Evolutionary conservation across 2,329 filamentous ascomycete genomes (phyloP).

Genomic region (Aspergillus sp.): DNA sequence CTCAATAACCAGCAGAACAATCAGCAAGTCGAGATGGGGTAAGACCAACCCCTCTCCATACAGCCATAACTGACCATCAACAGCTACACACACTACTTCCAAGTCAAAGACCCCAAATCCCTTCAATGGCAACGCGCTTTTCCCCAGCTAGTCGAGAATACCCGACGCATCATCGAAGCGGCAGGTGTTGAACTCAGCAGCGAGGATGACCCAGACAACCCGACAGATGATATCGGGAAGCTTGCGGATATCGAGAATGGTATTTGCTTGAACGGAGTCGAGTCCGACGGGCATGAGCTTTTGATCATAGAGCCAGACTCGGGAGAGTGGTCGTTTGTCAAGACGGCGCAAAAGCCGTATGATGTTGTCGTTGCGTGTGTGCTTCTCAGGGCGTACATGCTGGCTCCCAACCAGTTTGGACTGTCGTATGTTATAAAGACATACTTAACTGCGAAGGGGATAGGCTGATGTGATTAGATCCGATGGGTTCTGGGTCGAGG

Average conservation of each 20-base stretch:
- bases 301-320: neutral
- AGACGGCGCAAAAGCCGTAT: slow-evolving; percentile 16
- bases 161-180: neutral
- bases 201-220: neutral
- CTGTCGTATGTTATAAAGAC: neutral
- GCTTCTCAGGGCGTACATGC: slow-evolving; percentile 14
- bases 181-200: neutral
- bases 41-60: too few relatives aligned
- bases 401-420: slow-evolving; percentile 11
- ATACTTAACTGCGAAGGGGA: neutral
- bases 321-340: slow-evolving; percentile 11
- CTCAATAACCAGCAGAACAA: too few relatives aligned
- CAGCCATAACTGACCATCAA: too few relatives aligned
- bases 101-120: slow-evolving; percentile 8
- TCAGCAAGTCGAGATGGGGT: too few relatives aligned
- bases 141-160: neutral
- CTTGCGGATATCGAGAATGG: neutral
- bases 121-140: slow-evolving; percentile 6
- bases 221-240: neutral
- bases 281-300: neutral
- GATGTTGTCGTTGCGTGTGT: slow-evolving; percentile 18
- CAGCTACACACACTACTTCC: slow-evolving; percentile 20
- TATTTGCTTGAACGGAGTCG: neutral
- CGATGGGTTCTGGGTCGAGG: neutral
- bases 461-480: neutral